Evolutionary conservation across 202 grass and related monocot genomes (phyloP).

Genomic region (Setaria viridis): DNA sequence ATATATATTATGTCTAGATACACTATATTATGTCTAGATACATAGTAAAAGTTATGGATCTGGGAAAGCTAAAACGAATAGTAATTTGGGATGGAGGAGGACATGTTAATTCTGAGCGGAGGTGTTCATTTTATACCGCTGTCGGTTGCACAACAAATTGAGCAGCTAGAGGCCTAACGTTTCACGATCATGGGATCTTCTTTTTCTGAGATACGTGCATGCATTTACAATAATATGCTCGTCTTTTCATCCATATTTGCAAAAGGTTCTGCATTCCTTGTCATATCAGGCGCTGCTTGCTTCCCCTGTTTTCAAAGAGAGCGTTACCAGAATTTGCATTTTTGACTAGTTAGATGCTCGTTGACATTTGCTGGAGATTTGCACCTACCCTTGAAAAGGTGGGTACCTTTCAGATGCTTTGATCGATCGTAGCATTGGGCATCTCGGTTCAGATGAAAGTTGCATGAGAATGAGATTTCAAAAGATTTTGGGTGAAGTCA

Average conservation of each 20-base stretch:
- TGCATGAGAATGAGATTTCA: background rate
- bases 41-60: too few relatives aligned
- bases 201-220: background rate
- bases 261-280: background rate
- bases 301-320: background rate
- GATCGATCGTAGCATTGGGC: background rate
- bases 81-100: too few relatives aligned
- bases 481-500: slow-evolving; percentile 37
- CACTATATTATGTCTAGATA: too few relatives aligned
- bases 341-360: slow-evolving; percentile 15
- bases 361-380: slow-evolving; percentile 34
- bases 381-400: background rate
- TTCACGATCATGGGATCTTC: background rate
- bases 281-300: background rate
- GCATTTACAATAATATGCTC: background rate
- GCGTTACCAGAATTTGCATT: background rate
- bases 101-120: background rate
- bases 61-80: too few relatives aligned
- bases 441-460: slow-evolving; percentile 20
- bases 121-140: background rate
- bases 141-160: too few relatives aligned
- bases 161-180: background rate
- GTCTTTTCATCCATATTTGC: background rate
- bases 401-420: slow-evolving; percentile 9
- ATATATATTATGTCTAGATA: too few relatives aligned